Evolutionary conservation across 768 basidiomycete species (phyloP).

Genomic region (Boletus pseudo-olivaceus): DNA sequence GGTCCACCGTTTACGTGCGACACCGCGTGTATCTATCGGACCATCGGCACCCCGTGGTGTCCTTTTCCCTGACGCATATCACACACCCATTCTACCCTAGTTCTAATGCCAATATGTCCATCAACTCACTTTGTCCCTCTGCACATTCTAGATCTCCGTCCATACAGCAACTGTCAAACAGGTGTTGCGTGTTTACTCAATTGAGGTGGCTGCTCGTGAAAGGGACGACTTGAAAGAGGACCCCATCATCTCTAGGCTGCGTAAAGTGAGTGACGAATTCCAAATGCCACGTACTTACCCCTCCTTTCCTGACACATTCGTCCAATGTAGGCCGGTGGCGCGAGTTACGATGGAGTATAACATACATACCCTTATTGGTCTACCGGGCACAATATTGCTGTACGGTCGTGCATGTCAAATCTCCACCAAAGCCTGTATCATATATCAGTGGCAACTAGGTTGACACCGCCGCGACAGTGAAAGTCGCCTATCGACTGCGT

Average conservation of each 20-base stretch:
- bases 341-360: slow-evolving; percentile 84
- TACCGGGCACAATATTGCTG: slow-evolving; percentile 6
- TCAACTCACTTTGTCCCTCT: slow-evolving; percentile 25
- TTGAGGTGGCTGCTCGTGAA: slow-evolving; percentile 84
- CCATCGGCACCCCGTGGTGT: slow-evolving; percentile 5
- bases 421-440: slow-evolving; percentile 14
- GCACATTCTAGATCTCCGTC: slow-evolving; percentile 72
- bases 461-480: slow-evolving; percentile 18
- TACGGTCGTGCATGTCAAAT: slow-evolving; percentile 13
- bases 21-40: slow-evolving; percentile 16
- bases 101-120: slow-evolving; percentile 22
- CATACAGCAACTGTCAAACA: slow-evolving; percentile 86
- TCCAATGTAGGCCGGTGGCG: slow-evolving; percentile 68
- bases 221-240: slow-evolving; percentile 85
- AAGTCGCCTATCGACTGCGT: not conserved
- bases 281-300: not conserved
- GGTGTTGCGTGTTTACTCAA: slow-evolving; percentile 72
- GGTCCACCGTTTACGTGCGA: slow-evolving; percentile 15
- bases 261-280: slow-evolving; percentile 58
- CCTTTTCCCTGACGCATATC: slow-evolving; percentile 10
- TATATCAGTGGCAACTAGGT: slow-evolving; percentile 22
- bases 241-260: slow-evolving; percentile 74
- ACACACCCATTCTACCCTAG: slow-evolving; percentile 27
- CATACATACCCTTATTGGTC: slow-evolving; percentile 12
- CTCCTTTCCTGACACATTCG: slow-evolving; percentile 17